Evolutionary conservation across 441 rosid genomes (phyloP), one percentile per base, ranked within the genome.

Genomic region (Jatropha multifida): DNA sequence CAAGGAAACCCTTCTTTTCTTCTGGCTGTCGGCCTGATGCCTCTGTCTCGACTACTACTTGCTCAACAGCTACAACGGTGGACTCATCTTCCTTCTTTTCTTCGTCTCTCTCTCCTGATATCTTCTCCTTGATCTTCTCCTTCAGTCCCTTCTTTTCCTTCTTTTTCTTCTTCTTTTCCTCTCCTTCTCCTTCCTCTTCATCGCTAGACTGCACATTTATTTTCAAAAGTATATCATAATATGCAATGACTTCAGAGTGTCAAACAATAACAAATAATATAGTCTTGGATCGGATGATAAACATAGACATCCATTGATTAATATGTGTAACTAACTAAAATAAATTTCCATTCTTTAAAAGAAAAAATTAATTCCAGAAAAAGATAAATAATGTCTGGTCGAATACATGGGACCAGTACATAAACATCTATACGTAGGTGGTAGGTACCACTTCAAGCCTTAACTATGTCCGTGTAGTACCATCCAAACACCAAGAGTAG

Each of bases 1-100:
- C 93, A 0, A 93, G 44, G 26, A 93, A 60, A 2, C 94, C 91
- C 73, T 90, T 93, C 85, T 89, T 91, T 71, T 92, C 96, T 40
- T 77, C 90, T 1, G 83, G 58, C 1, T 74, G 65, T 3, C 12
- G 65, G 48, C 48, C 10, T 26, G 74, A 51, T 67, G 18, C 61
- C 23, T 68, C 83, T 18, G 66, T 52, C 14, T 17, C 65, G 37
- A 68, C 64, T 0, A 56, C 76, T 5, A 64, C 82, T 66, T 59
- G 82, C 14, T 79, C 90, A 3, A 83, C 87, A 0, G 83, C 86
- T 1, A 86, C 83, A n/a, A 85, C 82, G 1, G 77, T 32, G 0
- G 87, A 76, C 44, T 80, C 89, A 69, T 85, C 93, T 1, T 70
- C 61, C 23, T 83, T 70, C 48, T 80, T 26, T 48, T 88, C 85